phyloP scores from a whole-genome alignment of 306 rosid species.

The Trifolium subterraneum region DNA sequence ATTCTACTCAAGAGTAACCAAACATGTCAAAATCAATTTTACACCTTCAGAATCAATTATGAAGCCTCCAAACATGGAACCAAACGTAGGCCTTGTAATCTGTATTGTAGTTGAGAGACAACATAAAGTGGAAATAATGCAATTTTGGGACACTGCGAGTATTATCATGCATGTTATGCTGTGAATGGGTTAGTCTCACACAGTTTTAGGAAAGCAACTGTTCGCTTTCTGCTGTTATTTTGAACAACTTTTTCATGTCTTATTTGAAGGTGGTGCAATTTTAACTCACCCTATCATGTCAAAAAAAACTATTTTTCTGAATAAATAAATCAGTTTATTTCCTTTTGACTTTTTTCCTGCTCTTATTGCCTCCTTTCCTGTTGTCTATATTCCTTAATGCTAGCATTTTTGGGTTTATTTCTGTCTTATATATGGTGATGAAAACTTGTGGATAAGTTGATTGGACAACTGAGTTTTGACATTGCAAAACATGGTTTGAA shows the following conservation, averaged over 20 bases:
- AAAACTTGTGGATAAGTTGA: constrained; percentile 6
- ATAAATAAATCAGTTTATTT: background rate
- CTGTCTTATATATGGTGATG: background rate
- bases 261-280: background rate
- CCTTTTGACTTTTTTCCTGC: background rate
- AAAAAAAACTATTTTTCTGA: background rate
- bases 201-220: constrained; percentile 1
- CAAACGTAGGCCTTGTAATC: no score
- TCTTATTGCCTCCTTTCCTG: background rate
- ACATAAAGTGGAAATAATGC: constrained; percentile 3
- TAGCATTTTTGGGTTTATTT: constrained; percentile 6
- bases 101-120: background rate
- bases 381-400: background rate
- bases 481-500: constrained; percentile 10
- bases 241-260: constrained; percentile 6
- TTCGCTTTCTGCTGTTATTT: background rate
- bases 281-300: background rate
- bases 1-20: no score
- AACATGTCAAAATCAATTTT: no score
- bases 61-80: no score
- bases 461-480: background rate
- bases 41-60: no score
- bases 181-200: background rate
- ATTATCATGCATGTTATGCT: constrained; percentile 4
- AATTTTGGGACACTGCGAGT: background rate